A percentile compares a stretch with the other conserved stretches of the same genome.
phyloP scores from a whole-genome alignment of 345 rosid species.

The Litchi chinensis region DNA sequence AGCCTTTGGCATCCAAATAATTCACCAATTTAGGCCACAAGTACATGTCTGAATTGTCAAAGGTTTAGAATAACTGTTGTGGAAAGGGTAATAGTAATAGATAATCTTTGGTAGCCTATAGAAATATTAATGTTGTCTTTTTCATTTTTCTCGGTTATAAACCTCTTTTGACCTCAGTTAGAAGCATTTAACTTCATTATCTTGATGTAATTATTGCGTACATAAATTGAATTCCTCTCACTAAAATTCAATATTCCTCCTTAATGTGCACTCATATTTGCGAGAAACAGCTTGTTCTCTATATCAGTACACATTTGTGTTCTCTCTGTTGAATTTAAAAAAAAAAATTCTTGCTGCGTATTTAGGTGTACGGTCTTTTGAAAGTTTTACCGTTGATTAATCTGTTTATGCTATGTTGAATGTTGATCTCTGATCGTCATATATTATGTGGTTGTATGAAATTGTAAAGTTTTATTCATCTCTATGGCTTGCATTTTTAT shows the following conservation, averaged over 20 bases:
- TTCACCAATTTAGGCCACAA: constrained; percentile 1
- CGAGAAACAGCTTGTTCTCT: too few species aligned
- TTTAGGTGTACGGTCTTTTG: neutral
- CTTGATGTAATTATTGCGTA: neutral
- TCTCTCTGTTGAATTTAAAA: neutral
- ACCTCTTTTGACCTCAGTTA: neutral
- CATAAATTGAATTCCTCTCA: neutral
- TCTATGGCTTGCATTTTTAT: constrained; percentile 9
- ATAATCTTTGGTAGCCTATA: neutral
- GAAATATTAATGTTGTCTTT: neutral
- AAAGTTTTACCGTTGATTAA: neutral
- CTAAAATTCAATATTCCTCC: neutral
- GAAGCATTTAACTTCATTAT: neutral
- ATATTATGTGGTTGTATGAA: neutral
- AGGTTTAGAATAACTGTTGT: neutral
- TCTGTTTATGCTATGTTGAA: neutral
- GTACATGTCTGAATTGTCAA: neutral
- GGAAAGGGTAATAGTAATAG: neutral
- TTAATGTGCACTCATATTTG: neutral
- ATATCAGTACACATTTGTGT: too few species aligned
- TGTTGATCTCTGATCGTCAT: neutral
- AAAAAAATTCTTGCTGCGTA: too few species aligned
- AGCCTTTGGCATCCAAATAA: neutral
- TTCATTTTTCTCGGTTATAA: neutral
- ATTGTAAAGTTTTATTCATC: neutral